These are phyloP conservation scores for Metschnikowia reukaufii DNA, from an alignment of 805 yeast species.

Conservation along the genomic window DNA sequence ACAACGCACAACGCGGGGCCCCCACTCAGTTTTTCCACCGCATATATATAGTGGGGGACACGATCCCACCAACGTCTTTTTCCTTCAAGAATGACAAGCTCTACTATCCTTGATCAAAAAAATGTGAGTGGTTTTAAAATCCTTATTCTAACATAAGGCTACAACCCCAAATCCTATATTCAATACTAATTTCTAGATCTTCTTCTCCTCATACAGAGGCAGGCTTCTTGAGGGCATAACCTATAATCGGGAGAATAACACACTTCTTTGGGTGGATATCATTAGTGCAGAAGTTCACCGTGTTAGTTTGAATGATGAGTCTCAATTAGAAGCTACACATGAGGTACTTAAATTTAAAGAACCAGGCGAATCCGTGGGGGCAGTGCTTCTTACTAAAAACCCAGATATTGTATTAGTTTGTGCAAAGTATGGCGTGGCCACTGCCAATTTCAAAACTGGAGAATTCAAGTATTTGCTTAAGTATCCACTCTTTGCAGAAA, in stretches of 20 bases:
- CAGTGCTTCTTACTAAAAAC: slow-evolving; percentile 63
- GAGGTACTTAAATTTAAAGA: slow-evolving; percentile 41
- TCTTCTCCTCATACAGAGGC: slow-evolving; percentile 35
- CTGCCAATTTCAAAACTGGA: slow-evolving; percentile 44
- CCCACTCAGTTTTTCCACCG: not conserved
- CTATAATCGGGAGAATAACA: slow-evolving; percentile 54
- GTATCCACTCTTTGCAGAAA: slow-evolving; percentile 31
- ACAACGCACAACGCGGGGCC: not conserved
- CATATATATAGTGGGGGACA: not conserved
- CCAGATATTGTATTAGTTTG: slow-evolving; percentile 56
- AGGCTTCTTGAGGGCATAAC: slow-evolving; percentile 67
- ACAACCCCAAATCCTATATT: not conserved
- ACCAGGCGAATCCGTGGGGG: slow-evolving; percentile 56
- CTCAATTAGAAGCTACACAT: slow-evolving; percentile 26
- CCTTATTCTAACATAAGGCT: too few relatives aligned
- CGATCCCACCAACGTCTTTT: not conserved
- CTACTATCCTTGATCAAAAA: slow-evolving; percentile 6
- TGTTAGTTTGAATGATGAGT: slow-evolving; percentile 23
- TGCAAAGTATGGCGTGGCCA: slow-evolving; percentile 62
- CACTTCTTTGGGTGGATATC: slow-evolving; percentile 52
- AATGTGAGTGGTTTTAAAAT: slow-evolving; percentile 9
- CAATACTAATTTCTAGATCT: slow-evolving; percentile 18
- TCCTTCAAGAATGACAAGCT: not conserved
- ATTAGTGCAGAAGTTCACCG: slow-evolving; percentile 42
- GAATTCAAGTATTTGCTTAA: slow-evolving; percentile 42